phyloP scores from a whole-genome alignment of 306 rosid species.

The Cucumis melo region DNA sequence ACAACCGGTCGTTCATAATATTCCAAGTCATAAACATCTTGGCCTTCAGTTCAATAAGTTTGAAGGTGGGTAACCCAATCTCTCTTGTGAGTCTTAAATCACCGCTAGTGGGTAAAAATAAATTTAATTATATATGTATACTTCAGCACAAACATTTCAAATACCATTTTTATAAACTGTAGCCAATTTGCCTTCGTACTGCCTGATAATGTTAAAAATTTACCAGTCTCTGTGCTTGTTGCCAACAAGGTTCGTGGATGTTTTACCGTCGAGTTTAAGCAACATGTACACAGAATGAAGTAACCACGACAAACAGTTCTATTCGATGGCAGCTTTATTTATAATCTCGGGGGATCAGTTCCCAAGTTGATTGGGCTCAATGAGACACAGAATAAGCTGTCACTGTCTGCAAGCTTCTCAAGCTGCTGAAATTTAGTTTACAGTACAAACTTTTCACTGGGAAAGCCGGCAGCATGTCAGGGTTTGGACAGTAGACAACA shows the following conservation, averaged over 20 bases:
- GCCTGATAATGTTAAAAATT: constrained; percentile 50
- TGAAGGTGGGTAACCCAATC: constrained; percentile 44
- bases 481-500: too few species aligned
- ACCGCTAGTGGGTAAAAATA: too few species aligned
- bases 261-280: constrained; percentile 49
- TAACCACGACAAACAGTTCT: constrained; percentile 39
- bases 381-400: constrained; percentile 41
- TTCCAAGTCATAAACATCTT: constrained; percentile 38
- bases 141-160: constrained; percentile 19
- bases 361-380: constrained; percentile 36
- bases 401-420: constrained; percentile 20
- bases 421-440: constrained; percentile 16
- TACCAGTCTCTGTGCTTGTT: constrained; percentile 56
- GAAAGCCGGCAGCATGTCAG: too few species aligned
- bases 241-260: constrained; percentile 67
- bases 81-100: constrained; percentile 19
- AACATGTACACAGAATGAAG: constrained; percentile 43
- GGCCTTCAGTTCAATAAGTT: constrained; percentile 66
- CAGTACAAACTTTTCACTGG: not conserved
- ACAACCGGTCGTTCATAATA: constrained; percentile 43
- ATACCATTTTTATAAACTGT: constrained; percentile 54
- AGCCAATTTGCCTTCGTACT: constrained; percentile 36
- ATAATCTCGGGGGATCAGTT: constrained; percentile 38
- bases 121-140: too few species aligned
- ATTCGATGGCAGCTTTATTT: constrained; percentile 45